Evolutionary conservation across 352 stramenopile species (phyloP).

Genomic region (Phytophthora sp.): DNA sequence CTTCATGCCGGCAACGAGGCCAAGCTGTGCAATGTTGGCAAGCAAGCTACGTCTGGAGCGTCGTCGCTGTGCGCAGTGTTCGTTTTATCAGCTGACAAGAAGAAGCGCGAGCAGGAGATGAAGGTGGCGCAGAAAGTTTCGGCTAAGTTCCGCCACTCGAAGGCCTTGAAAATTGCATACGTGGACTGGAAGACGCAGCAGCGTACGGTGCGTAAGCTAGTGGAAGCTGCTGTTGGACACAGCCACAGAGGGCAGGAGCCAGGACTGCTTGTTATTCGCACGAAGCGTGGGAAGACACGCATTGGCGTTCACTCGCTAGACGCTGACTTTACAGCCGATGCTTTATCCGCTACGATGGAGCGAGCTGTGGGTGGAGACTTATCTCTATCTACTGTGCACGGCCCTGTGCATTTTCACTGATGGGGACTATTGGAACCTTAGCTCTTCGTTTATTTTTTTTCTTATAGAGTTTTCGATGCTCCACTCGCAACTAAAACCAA

Average conservation of each 20-base stretch:
- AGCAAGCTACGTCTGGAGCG: conserved; percentile 51
- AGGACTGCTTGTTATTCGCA: conserved; percentile 66
- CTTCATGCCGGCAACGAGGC: conserved; percentile 75
- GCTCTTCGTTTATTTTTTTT: conserved; percentile 4
- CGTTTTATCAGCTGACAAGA: conserved; percentile 60
- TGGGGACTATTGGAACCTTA: background rate
- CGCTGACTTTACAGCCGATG: conserved; percentile 49
- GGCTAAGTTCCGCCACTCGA: conserved; percentile 70
- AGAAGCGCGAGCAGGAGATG: conserved; percentile 51
- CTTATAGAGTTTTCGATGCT: conserved; percentile 28
- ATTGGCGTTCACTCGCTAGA: conserved; percentile 42
- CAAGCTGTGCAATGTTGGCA: conserved; percentile 80
- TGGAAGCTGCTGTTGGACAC: conserved; percentile 27
- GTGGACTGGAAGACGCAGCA: conserved; percentile 78
- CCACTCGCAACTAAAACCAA: too few species aligned
- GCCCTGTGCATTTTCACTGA: conserved; percentile 51
- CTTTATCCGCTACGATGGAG: conserved; percentile 74
- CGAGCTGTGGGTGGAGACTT: conserved; percentile 75
- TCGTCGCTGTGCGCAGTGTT: conserved; percentile 78
- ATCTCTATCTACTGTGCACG: conserved; percentile 37
- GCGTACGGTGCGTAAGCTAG: conserved; percentile 55
- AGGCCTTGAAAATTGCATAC: conserved; percentile 66
- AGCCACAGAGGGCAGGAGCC: conserved; percentile 41
- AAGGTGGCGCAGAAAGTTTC: conserved; percentile 59
- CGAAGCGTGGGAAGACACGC: conserved; percentile 69